These are phyloP conservation scores for Scenedesmus sp. DNA, from an alignment of 163 green algal species.

Conservation along the genomic window DNA sequence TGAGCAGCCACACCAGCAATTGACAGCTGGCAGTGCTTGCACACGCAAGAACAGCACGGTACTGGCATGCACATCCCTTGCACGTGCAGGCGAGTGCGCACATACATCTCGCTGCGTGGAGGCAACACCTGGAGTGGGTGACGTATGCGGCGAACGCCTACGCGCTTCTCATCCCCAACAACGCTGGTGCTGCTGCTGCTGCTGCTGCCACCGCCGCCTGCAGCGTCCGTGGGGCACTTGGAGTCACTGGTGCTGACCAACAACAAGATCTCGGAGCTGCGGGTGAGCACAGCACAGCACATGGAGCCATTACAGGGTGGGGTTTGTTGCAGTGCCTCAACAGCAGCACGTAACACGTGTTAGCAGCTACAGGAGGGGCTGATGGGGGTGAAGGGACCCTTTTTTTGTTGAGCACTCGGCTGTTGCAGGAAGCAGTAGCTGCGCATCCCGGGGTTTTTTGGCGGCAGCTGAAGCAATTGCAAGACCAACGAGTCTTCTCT, in stretches of 20 bases:
- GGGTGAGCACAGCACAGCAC: slow-evolving; percentile 61
- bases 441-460: neutral
- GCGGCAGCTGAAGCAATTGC: neutral
- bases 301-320: neutral
- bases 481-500: too few species aligned
- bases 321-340: too few species aligned
- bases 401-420: too few species aligned
- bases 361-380: too few species aligned
- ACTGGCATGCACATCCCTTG: neutral
- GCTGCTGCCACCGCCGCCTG: neutral
- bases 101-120: too few species aligned
- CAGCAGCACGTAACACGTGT: too few species aligned
- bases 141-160: too few species aligned
- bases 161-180: neutral
- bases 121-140: too few species aligned
- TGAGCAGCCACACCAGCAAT: slow-evolving; percentile 65
- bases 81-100: neutral
- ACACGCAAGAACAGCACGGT: neutral
- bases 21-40: slow-evolving; percentile 59
- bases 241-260: slow-evolving; percentile 93
- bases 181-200: neutral
- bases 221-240: slow-evolving; percentile 73
- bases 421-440: neutral
- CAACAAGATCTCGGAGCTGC: slow-evolving; percentile 92
- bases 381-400: too few species aligned